These are phyloP conservation scores for Plenodomus tracheiphilus DNA, from an alignment of 2,329 filamentous ascomycete genomes.

Conservation along the genomic window DNA sequence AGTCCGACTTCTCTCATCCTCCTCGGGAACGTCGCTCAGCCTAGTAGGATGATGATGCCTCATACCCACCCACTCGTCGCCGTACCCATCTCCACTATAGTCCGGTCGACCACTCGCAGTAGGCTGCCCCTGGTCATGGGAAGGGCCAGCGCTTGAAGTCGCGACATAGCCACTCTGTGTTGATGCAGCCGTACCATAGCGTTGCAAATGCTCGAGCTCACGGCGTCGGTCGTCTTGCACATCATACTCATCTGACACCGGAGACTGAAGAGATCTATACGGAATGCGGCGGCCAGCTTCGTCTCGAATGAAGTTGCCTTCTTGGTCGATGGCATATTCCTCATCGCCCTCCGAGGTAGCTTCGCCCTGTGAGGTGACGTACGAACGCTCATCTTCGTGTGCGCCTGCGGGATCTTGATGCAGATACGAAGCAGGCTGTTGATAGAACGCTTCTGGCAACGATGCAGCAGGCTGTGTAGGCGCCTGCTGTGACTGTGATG, in stretches of 20 bases:
- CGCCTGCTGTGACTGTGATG: conserved; percentile 25
- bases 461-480: conserved; percentile 29
- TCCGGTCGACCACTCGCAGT: conserved; percentile 30
- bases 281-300: conserved; percentile 40
- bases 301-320: conserved; percentile 44
- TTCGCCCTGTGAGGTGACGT: conserved; percentile 40
- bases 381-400: conserved; percentile 42
- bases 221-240: conserved; percentile 55
- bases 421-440: conserved; percentile 44
- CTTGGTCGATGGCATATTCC: conserved; percentile 43
- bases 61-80: conserved; percentile 43
- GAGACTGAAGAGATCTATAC: conserved; percentile 36
- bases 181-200: conserved; percentile 46
- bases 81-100: conserved; percentile 45
- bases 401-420: conserved; percentile 28
- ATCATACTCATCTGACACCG: conserved; percentile 58
- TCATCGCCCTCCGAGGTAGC: conserved; percentile 43
- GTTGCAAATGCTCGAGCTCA: conserved; percentile 52
- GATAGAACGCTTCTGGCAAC: conserved; percentile 43
- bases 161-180: conserved; percentile 35
- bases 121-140: conserved; percentile 23
- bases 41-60: conserved; percentile 46
- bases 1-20: conserved; percentile 45
- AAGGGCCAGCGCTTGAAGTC: conserved; percentile 25
- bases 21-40: conserved; percentile 46